These are phyloP conservation scores for Ganoderma resinaceum DNA, from an alignment of 1,284 basidiomycete genomes.

Conservation along the genomic window DNA sequence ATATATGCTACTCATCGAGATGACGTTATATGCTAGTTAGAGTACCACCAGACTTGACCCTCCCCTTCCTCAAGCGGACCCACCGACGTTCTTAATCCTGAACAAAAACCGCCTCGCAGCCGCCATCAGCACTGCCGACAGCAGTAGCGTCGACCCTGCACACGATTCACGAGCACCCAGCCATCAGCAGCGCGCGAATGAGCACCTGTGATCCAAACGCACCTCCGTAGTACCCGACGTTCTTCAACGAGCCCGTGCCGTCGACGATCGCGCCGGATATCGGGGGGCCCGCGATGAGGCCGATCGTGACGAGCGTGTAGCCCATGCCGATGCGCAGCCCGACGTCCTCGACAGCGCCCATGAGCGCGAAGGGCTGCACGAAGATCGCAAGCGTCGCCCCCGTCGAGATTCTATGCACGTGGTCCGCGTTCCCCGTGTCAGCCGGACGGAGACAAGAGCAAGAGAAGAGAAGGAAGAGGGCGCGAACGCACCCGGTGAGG, in stretches of 20 bases:
- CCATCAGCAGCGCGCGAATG: too few relatives aligned
- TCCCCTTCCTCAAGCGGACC: too few relatives aligned
- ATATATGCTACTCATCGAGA: too few relatives aligned
- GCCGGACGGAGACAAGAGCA: background rate
- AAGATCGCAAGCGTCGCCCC: slow-evolving; percentile 64
- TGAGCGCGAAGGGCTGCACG: slow-evolving; percentile 55
- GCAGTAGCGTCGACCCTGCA: background rate
- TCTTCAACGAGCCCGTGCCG: slow-evolving; percentile 48
- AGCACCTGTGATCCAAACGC: background rate
- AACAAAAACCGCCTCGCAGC: background rate
- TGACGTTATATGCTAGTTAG: too few relatives aligned
- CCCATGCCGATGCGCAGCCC: slow-evolving; percentile 61
- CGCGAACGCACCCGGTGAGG: background rate
- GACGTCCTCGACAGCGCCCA: slow-evolving; percentile 61
- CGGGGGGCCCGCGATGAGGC: slow-evolving; percentile 55
- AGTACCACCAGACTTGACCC: too few relatives aligned
- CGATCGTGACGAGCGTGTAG: slow-evolving; percentile 51
- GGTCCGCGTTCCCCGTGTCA: background rate
- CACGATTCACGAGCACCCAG: too few relatives aligned
- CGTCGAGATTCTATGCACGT: slow-evolving; percentile 55
- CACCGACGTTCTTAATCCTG: background rate
- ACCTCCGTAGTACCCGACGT: slow-evolving; percentile 65
- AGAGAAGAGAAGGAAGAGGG: background rate
- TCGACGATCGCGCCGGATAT: slow-evolving; percentile 58
- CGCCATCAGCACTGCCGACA: background rate